These are phyloP conservation scores for Phoma sp. DNA, from an alignment of 2,329 filamentous ascomycete genomes.

Conservation along the genomic window DNA sequence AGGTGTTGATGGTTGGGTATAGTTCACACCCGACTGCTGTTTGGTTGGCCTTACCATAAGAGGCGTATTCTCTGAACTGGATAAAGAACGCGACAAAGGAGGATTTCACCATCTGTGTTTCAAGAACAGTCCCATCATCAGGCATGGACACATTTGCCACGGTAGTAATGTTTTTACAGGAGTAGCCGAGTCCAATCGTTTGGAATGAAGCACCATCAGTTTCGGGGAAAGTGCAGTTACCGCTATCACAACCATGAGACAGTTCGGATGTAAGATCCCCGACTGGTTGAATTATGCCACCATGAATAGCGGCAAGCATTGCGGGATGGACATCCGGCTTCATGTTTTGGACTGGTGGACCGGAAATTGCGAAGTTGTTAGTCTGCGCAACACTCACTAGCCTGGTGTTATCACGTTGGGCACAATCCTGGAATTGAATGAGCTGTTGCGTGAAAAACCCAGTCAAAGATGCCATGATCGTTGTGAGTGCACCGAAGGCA, in stretches of 20 bases:
- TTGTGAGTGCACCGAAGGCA: conserved; percentile 12
- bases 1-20: neutral
- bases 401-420: conserved; percentile 1
- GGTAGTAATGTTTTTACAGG: neutral
- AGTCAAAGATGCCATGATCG: conserved; percentile 9
- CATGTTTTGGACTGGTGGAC: neutral
- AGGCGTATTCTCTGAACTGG: no score
- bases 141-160: no score
- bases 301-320: neutral
- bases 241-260: neutral
- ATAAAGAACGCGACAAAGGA: no score
- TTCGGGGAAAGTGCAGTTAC: neutral
- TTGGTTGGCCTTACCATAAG: no score
- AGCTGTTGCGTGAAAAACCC: conserved; percentile 20
- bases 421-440: conserved; percentile 12
- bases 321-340: neutral
- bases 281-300: neutral
- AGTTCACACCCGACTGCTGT: neutral
- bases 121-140: no score
- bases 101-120: no score
- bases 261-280: neutral
- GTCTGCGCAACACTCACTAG: conserved; percentile 3
- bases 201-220: neutral
- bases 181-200: neutral
- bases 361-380: neutral